phyloP scores from a whole-genome alignment of 2,329 filamentous ascomycete species.

The Aspergillus fischeri region DNA sequence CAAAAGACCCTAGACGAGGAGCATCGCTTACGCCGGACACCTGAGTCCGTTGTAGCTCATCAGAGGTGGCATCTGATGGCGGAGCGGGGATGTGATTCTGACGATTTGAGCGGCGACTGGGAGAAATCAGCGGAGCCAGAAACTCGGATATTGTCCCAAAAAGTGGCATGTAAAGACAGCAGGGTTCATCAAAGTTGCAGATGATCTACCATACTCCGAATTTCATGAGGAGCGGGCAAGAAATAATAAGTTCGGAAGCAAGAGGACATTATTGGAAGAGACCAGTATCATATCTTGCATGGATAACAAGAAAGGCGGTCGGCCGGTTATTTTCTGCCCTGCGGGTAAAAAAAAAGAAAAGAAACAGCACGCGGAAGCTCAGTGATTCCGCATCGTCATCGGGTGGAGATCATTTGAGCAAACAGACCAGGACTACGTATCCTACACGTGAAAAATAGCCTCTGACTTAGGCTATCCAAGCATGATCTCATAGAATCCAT shows the following conservation, averaged over 20 bases:
- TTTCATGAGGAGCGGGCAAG: background rate
- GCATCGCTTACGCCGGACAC: constrained; percentile 20
- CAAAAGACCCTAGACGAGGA: constrained; percentile 9
- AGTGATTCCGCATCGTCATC: background rate
- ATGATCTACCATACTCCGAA: background rate
- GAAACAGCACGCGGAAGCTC: background rate
- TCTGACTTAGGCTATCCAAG: background rate
- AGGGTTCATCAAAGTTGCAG: constrained; percentile 5
- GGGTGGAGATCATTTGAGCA: background rate
- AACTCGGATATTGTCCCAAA: constrained; percentile 14
- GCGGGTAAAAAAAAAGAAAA: background rate
- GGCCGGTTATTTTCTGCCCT: constrained; percentile 1
- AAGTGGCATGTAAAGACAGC: constrained; percentile 18
- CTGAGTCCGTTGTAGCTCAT: constrained; percentile 17
- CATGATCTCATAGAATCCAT: background rate
- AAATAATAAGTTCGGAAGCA: background rate
- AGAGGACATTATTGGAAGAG: background rate
- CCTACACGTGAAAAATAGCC: background rate
- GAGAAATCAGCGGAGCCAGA: constrained; percentile 7
- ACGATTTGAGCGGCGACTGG: background rate
- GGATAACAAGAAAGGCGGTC: constrained; percentile 18
- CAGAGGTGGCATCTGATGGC: constrained; percentile 22
- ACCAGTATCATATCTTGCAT: background rate
- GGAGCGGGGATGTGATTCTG: constrained; percentile 4
- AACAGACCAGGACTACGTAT: background rate